These are phyloP conservation scores for Hygrophila difformis DNA, from an alignment of 257 asterid genomes.

Conservation along the genomic window DNA sequence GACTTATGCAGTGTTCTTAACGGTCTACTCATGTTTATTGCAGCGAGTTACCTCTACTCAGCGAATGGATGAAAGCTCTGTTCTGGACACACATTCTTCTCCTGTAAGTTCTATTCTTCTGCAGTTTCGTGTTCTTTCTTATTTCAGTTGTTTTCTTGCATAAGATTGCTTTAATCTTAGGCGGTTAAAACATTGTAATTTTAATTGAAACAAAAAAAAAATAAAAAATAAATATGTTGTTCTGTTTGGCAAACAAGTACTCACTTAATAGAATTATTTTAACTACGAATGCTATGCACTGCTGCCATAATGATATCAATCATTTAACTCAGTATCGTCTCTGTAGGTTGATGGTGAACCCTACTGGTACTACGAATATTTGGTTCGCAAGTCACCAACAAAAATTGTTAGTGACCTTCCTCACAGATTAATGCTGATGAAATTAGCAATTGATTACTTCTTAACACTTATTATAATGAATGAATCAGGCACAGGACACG, in stretches of 20 bases:
- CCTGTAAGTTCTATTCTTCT: conserved; percentile 40
- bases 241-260: conserved; percentile 12
- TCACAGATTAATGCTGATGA: conserved; percentile 1
- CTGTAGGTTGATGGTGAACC: conserved; percentile 74
- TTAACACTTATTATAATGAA: conserved; percentile 15
- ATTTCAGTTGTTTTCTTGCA: too few relatives aligned
- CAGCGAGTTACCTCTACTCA: conserved; percentile 91
- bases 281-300: too few relatives aligned
- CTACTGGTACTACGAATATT: conserved; percentile 90
- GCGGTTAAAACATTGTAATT: too few relatives aligned
- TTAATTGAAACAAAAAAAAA: too few relatives aligned
- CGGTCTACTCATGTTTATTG: conserved; percentile 19
- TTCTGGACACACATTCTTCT: conserved; percentile 84
- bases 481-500: conserved; percentile 59
- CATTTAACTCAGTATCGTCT: not conserved
- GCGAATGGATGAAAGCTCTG: conserved; percentile 85
- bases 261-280: too few relatives aligned
- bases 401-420: conserved; percentile 39
- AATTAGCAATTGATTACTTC: conserved; percentile 6
- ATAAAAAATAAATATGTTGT: too few relatives aligned
- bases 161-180: too few relatives aligned
- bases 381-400: conserved; percentile 90
- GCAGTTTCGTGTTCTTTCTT: not conserved
- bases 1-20: conserved; percentile 2
- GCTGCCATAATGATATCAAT: too few relatives aligned